These are phyloP conservation scores for Kodamaea ohmeri DNA, from an alignment of 1,139 yeast species.

Conservation along the genomic window DNA sequence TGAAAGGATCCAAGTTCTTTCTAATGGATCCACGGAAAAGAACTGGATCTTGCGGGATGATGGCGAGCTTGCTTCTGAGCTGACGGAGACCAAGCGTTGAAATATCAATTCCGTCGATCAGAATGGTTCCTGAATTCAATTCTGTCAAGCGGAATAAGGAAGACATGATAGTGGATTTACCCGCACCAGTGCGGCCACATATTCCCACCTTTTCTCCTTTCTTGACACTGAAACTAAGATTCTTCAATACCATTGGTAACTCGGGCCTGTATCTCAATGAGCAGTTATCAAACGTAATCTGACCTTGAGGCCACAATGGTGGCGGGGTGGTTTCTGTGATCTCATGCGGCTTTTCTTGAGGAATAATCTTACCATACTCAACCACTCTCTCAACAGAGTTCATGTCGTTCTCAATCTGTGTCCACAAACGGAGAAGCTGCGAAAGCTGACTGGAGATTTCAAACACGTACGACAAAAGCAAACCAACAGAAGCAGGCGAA, in stretches of 20 bases:
- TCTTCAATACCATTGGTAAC: constrained; percentile 65
- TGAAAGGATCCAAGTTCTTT: constrained; percentile 18
- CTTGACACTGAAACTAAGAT: constrained; percentile 43
- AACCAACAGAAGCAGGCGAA: constrained; percentile 64
- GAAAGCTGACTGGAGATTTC: constrained; percentile 45
- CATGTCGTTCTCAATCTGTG: constrained; percentile 76
- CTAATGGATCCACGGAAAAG: constrained; percentile 20
- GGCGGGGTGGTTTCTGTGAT: constrained; percentile 15
- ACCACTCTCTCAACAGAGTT: constrained; percentile 79
- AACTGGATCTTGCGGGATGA: constrained; percentile 24
- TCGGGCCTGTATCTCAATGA: constrained; percentile 68
- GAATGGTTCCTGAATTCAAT: constrained; percentile 45
- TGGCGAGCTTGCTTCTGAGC: constrained; percentile 19
- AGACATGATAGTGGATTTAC: constrained; percentile 64
- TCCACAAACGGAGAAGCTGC: constrained; percentile 47
- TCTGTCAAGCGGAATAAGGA: constrained; percentile 61
- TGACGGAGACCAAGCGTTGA: constrained; percentile 25
- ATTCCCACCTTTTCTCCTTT: constrained; percentile 65
- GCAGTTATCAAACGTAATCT: constrained; percentile 54
- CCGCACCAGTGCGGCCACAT: constrained; percentile 78
- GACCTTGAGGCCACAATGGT: constrained; percentile 42
- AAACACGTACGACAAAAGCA: constrained; percentile 57
- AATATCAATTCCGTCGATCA: constrained; percentile 59
- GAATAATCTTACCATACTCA: constrained; percentile 54
- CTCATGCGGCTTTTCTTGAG: constrained; percentile 36